Evolutionary conservation across 768 basidiomycete genomes (phyloP).

Genomic region (Coprinopsis sp.): DNA sequence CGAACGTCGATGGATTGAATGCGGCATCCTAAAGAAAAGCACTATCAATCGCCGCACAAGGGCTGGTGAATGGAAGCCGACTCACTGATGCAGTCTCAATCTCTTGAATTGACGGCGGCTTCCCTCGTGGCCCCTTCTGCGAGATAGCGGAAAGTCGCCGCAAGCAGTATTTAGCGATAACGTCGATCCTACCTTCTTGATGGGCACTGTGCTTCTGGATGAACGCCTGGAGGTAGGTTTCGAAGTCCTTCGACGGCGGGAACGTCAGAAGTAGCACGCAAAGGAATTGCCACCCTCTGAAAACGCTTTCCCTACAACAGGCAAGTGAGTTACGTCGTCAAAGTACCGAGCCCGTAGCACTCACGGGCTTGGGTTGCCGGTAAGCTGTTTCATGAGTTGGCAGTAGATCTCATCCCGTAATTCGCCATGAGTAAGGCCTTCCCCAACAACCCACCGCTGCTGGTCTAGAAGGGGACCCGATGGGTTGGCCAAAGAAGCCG

Average conservation of each 20-base stretch:
- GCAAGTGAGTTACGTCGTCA: conserved; percentile 3
- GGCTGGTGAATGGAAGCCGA: conserved; percentile 9
- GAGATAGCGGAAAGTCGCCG: conserved; percentile 70
- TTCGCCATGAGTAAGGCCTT: conserved; percentile 77
- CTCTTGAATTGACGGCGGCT: conserved; percentile 74
- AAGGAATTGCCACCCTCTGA: conserved; percentile 91
- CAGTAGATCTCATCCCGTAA: conserved; percentile 92
- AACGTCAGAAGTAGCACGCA: conserved; percentile 91
- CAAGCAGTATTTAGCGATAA: conserved; percentile 91
- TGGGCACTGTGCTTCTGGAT: conserved; percentile 64
- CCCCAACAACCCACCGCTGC: conserved; percentile 78
- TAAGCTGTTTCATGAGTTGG: conserved; percentile 89
- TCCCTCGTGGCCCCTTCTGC: conserved; percentile 82
- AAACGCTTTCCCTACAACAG: conserved; percentile 63
- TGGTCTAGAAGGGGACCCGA: conserved; percentile 62
- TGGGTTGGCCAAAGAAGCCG: conserved; percentile 37
- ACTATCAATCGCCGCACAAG: background rate
- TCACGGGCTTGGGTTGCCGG: conserved; percentile 72
- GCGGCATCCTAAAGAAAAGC: conserved; percentile 65
- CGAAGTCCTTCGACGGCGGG: conserved; percentile 91
- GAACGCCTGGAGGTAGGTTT: conserved; percentile 77
- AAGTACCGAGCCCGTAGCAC: conserved; percentile 26
- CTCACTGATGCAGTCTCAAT: conserved; percentile 87
- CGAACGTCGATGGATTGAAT: conserved; percentile 92
- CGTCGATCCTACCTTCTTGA: conserved; percentile 73